These are phyloP conservation scores for Rhizopogon parksii DNA, from an alignment of 1,284 basidiomycete species.

Conservation along the genomic window DNA sequence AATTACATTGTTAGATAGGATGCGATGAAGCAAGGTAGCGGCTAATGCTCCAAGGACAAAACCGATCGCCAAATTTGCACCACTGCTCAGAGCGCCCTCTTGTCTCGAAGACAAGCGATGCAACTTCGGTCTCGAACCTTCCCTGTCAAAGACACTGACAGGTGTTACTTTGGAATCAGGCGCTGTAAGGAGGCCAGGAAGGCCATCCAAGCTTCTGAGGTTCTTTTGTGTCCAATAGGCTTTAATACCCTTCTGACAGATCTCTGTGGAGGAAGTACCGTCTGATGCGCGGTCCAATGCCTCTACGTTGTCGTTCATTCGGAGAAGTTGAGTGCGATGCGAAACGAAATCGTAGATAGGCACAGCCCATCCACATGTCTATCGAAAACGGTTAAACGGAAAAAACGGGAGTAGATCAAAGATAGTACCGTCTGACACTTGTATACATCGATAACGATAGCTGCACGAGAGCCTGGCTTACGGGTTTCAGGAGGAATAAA, in stretches of 20 bases:
- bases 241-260: constrained; percentile 20
- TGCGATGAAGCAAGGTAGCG: neutral
- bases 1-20: neutral
- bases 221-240: constrained; percentile 42
- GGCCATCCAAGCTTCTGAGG: constrained; percentile 43
- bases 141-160: constrained; percentile 16
- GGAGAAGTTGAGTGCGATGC: constrained; percentile 36
- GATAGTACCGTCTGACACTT: constrained; percentile 41
- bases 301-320: constrained; percentile 26
- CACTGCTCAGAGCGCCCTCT: neutral
- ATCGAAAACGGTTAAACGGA: neutral
- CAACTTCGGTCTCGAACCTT: constrained; percentile 11
- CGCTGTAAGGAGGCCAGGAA: constrained; percentile 31
- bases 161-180: constrained; percentile 16
- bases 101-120: neutral
- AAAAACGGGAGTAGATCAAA: neutral
- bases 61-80: neutral
- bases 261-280: neutral
- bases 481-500: constrained; percentile 38
- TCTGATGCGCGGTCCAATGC: constrained; percentile 15
- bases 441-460: constrained; percentile 45
- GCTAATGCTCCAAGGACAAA: neutral
- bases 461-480: constrained; percentile 45
- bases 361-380: constrained; percentile 52
- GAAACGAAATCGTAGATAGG: constrained; percentile 43